Percentiles rank a stretch among this genome's conserved stretches.
These are phyloP conservation scores for Ceratocystis smalleyi DNA, from an alignment of 2,329 filamentous ascomycete genomes.

Conservation along the genomic window DNA sequence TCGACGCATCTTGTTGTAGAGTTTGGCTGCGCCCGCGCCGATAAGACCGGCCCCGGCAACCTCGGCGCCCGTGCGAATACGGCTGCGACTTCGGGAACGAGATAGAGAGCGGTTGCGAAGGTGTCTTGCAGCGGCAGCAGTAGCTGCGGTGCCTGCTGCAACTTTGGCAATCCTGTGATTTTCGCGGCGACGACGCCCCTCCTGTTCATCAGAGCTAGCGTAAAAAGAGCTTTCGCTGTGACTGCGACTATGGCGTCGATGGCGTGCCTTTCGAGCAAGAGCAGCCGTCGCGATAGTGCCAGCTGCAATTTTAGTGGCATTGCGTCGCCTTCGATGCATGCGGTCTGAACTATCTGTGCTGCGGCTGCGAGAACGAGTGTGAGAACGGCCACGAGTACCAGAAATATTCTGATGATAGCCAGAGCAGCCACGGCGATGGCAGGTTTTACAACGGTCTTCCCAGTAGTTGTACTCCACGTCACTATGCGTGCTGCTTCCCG, in stretches of 20 bases:
- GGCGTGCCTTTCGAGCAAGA: slow-evolving; percentile 30
- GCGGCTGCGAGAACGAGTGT: slow-evolving; percentile 25
- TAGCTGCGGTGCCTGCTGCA: slow-evolving; percentile 41
- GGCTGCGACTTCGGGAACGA: slow-evolving; percentile 24
- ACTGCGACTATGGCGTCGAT: slow-evolving; percentile 33
- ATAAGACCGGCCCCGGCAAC: slow-evolving; percentile 45
- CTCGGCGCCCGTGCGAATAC: slow-evolving; percentile 36
- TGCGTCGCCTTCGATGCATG: slow-evolving; percentile 21
- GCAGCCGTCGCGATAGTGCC: slow-evolving; percentile 29
- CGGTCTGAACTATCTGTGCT: background rate
- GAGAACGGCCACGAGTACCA: background rate
- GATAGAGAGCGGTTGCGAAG: slow-evolving; percentile 31
- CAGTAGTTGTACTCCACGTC: background rate
- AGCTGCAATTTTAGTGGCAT: slow-evolving; percentile 40
- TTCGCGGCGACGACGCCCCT: background rate
- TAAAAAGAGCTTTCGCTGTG: slow-evolving; percentile 9
- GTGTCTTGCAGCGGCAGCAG: slow-evolving; percentile 43
- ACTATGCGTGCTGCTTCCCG: background rate
- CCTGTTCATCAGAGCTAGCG: background rate
- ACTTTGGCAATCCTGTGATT: slow-evolving; percentile 38
- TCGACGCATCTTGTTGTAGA: slow-evolving; percentile 39
- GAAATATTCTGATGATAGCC: background rate
- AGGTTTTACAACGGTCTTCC: background rate
- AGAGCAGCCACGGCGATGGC: background rate
- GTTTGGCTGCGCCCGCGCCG: slow-evolving; percentile 43